phyloP scores from a whole-genome alignment of 2,329 filamentous ascomycete genomes.

The Alternaria triticimaculans region DNA sequence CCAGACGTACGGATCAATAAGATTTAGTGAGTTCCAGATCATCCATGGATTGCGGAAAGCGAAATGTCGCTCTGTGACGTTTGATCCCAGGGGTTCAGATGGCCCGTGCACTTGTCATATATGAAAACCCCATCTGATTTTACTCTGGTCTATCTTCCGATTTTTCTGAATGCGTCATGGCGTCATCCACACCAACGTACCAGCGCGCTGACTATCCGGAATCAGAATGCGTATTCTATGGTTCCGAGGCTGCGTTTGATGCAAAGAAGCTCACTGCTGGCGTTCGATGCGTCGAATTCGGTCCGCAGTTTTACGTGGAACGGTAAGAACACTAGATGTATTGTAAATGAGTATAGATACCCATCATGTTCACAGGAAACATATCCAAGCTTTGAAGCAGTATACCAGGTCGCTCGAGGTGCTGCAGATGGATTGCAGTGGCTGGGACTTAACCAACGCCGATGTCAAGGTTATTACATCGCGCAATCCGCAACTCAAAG shows the following conservation, averaged over 20 bases:
- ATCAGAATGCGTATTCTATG: not conserved
- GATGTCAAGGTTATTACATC: not conserved
- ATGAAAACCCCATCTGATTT: not conserved
- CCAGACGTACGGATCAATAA: not conserved
- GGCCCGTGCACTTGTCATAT: not conserved
- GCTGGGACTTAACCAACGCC: not conserved
- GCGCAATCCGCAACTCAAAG: not conserved
- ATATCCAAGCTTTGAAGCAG: not conserved
- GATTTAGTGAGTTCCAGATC: not conserved
- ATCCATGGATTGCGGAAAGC: not conserved
- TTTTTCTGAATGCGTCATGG: not conserved
- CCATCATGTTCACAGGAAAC: not conserved
- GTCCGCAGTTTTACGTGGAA: not conserved
- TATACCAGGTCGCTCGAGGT: not conserved
- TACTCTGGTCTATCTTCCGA: not conserved
- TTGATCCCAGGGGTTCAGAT: not conserved
- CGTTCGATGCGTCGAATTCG: not conserved
- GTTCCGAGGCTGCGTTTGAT: not conserved
- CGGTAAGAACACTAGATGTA: not conserved
- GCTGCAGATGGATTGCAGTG: not conserved
- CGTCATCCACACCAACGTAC: not conserved
- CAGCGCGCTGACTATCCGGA: not conserved
- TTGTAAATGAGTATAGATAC: not conserved
- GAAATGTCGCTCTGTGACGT: not conserved
- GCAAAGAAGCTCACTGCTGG: not conserved